Conservation (phyloP, 1,284 basidiomycete species). For the Cutaneotrichosporon mucoides region DNA sequence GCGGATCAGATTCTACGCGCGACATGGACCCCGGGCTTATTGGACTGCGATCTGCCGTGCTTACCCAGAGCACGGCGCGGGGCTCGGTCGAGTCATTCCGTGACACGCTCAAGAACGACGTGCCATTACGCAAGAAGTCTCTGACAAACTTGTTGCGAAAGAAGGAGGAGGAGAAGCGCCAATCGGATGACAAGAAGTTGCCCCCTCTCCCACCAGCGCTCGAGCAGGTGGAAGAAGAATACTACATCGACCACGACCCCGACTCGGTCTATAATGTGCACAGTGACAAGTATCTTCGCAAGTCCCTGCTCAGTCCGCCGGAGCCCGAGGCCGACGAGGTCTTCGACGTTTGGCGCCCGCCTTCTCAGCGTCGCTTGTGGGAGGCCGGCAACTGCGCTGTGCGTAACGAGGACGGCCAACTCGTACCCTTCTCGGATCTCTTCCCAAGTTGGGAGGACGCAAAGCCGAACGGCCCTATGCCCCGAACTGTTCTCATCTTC, state of each 20-base stretch:
- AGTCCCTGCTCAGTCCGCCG: slow-evolving; percentile 4
- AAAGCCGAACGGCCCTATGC: neutral
- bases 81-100: neutral
- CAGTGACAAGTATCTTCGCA: slow-evolving; percentile 2
- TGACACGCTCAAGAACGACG: neutral
- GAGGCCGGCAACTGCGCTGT: slow-evolving; percentile 41
- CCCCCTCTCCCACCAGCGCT: neutral
- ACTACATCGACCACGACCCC: neutral
- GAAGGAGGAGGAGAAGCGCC: neutral
- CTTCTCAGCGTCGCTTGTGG: slow-evolving; percentile 29
- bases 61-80: neutral
- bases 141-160: slow-evolving; percentile 3
- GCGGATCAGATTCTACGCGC: neutral
- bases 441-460: slow-evolving; percentile 18
- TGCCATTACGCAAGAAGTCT: slow-evolving; percentile 1
- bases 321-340: slow-evolving; percentile 20
- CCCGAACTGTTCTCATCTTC: slow-evolving; percentile 42
- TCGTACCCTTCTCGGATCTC: slow-evolving; percentile 38
- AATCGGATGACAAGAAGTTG: neutral
- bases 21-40: neutral
- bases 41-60: neutral
- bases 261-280: neutral
- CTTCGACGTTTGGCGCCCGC: slow-evolving; percentile 32
- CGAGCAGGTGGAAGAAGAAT: neutral
- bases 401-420: slow-evolving; percentile 37